Base-by-base conservation (phyloP, 768 basidiomycete genomes). In the Lactarius evosmus region DNA sequence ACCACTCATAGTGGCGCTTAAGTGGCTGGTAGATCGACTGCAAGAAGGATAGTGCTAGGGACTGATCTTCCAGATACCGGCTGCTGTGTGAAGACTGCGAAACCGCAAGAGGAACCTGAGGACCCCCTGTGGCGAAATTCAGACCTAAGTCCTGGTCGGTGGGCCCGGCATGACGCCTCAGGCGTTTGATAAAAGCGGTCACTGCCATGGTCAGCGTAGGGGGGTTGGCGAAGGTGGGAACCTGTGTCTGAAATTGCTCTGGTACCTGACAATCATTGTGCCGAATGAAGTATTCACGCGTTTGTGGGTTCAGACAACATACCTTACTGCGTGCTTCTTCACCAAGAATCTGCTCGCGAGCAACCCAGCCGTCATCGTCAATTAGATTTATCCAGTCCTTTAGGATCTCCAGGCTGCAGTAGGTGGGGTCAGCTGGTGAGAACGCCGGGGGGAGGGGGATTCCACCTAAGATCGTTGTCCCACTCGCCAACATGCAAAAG, bases 311-410 rank as follows among this genome's bases (percentile, higher is more conserved):
- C 7, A 12, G 9, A 57, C 19, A 29, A 67, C 75, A 40, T 55
- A 89, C 92, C 77, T 91, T 93, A 80, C 95, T 97, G 56, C 96
- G 85, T 19, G 95, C 95, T 77, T 98, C 95, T 69, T 95, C 95
- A 4, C 95, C 95, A 0, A 98, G 82, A 63, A 98, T 98, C 75
- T 98, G 95, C 75, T 98, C 95, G 29, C 95, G 83, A 1, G 86
- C 96, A 49, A 98, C 91, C 95, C 95, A 98, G 1, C 95, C 95
- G 68, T 97, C 84, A 38, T 91, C 89, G 72, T 98, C 94, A 60
- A 97, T 92, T 52, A 98, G 82, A 66, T 86, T 78, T 56, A 97
- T 85, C 95, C 95, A 98, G 66, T 86, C 84, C 71, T 86, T 87
- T 41, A 98, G 78, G 63, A 98, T 97, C 72, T 94, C 90, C 33